Conservation (phyloP, 768 basidiomycete genomes). For the Tylopilus sp. region DNA sequence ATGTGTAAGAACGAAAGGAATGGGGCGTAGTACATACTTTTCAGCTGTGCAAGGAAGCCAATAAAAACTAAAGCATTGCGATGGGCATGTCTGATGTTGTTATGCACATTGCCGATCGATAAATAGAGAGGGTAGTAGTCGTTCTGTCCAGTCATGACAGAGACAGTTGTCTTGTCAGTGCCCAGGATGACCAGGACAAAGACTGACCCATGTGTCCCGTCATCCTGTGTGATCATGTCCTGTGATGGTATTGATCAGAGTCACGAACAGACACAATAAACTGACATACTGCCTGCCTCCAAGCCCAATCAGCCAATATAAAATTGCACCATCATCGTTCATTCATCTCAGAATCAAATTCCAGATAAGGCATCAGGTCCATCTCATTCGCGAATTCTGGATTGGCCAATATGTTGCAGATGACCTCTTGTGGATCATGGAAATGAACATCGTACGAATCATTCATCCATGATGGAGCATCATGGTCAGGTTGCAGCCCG, state of each 20-base stretch:
- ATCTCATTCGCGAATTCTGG: too few species aligned
- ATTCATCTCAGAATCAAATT: background rate
- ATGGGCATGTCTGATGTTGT: background rate
- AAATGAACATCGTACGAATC: background rate
- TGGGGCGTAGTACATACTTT: background rate
- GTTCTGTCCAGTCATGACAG: background rate
- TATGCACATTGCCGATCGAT: background rate
- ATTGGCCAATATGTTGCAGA: background rate
- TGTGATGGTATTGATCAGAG: background rate
- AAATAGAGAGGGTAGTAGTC: background rate
- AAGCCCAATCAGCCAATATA: background rate
- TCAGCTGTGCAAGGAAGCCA: background rate
- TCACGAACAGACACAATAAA: background rate
- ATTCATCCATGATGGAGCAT: too few species aligned
- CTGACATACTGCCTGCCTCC: background rate
- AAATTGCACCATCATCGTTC: background rate
- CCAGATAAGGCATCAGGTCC: background rate
- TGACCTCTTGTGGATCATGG: background rate
- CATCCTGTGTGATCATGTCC: background rate
- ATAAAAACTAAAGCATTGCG: background rate
- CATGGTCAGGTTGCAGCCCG: too few species aligned
- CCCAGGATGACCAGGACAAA: background rate
- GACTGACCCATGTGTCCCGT: background rate
- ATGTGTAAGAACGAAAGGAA: too few species aligned
- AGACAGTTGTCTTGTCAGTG: background rate